A percentile compares a stretch with the other conserved stretches of the same genome.
Evolutionary conservation across 768 basidiomycete genomes (phyloP).

Genomic region (Pleurotus citrinopileatus): DNA sequence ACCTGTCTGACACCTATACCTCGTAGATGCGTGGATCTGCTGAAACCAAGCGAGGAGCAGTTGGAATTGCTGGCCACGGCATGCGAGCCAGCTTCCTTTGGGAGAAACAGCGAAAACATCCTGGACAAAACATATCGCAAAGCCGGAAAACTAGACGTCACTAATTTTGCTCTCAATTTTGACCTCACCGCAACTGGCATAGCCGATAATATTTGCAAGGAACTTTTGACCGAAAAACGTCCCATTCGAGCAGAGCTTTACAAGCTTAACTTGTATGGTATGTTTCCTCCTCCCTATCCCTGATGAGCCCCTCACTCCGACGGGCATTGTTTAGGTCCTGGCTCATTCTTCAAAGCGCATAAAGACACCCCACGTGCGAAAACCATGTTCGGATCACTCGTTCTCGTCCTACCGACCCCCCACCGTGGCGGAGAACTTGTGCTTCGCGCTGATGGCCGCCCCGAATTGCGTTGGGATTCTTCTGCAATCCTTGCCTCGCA

Average conservation of each 20-base stretch:
- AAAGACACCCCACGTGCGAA: constrained; percentile 43
- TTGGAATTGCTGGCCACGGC: constrained; percentile 25
- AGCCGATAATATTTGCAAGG: constrained; percentile 20
- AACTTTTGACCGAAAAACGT: constrained; percentile 16
- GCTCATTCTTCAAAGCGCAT: constrained; percentile 48
- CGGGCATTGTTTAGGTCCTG: constrained; percentile 28
- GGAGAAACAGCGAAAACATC: constrained; percentile 24
- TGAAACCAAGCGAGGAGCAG: background rate
- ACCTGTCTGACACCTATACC: background rate
- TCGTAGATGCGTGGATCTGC: background rate
- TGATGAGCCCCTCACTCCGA: background rate
- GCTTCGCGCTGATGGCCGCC: constrained; percentile 28
- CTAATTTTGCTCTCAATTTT: constrained; percentile 24
- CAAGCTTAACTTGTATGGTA: constrained; percentile 38
- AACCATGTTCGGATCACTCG: constrained; percentile 50
- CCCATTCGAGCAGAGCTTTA: constrained; percentile 27
- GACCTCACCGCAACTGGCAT: constrained; percentile 21
- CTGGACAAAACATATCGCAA: constrained; percentile 34
- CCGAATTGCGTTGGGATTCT: constrained; percentile 38
- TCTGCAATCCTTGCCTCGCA: constrained; percentile 30
- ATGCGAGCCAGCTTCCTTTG: constrained; percentile 31
- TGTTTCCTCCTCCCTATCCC: background rate
- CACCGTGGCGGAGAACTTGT: constrained; percentile 44
- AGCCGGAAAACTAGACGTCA: constrained; percentile 28
- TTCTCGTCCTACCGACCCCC: constrained; percentile 43